phyloP scores from a whole-genome alignment of 768 basidiomycete genomes.

The Lentinula detonsa region DNA sequence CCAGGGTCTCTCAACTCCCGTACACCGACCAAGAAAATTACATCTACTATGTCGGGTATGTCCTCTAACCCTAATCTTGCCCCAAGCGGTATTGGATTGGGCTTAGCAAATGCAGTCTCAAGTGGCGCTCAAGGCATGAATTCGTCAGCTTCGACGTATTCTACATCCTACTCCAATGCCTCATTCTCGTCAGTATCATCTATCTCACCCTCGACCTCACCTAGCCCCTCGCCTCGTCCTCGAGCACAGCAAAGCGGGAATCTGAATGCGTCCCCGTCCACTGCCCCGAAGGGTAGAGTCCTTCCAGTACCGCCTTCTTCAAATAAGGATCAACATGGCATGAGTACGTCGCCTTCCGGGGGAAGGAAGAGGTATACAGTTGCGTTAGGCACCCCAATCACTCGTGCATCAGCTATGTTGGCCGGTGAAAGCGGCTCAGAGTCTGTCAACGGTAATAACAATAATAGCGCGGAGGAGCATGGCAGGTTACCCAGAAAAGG shows the following conservation, averaged over 20 bases:
- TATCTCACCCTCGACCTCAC: background rate
- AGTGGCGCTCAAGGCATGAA: background rate
- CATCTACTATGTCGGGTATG: conserved; percentile 45
- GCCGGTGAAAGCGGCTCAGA: background rate
- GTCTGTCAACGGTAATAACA: background rate
- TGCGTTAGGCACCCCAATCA: conserved; percentile 70
- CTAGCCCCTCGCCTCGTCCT: background rate
- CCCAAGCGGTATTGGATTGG: conserved; percentile 3
- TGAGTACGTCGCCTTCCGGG: conserved; percentile 64
- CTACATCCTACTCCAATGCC: conserved; percentile 7
- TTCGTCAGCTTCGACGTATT: conserved; percentile 2
- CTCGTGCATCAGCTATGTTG: conserved; percentile 20
- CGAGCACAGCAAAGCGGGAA: background rate
- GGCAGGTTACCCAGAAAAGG: conserved; percentile 11
- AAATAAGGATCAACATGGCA: conserved; percentile 38
- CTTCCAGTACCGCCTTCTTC: conserved; percentile 31
- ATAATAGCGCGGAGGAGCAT: background rate
- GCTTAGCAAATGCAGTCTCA: background rate
- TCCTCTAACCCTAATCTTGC: conserved; percentile 18
- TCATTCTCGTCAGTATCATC: conserved; percentile 19
- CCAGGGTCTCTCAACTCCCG: conserved; percentile 7
- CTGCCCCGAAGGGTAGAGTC: conserved; percentile 12
- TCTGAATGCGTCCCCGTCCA: conserved; percentile 12
- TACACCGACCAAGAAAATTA: conserved; percentile 16
- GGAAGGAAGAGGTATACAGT: conserved; percentile 80